Conservation (phyloP, 2,329 filamentous ascomycete genomes). For the Harringtonia aguacate region DNA sequence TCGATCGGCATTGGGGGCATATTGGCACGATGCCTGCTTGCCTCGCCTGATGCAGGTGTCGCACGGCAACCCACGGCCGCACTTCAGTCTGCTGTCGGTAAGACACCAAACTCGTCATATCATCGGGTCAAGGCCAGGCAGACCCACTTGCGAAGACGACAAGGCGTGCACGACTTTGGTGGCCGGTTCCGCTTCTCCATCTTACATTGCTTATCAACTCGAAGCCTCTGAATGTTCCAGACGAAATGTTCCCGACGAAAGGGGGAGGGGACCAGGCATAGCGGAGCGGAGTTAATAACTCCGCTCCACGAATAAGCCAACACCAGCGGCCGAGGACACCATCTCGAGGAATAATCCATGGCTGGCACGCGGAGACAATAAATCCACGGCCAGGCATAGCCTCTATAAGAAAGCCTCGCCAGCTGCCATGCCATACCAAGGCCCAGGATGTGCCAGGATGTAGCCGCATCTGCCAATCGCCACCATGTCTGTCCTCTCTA, state of each 20-base stretch:
- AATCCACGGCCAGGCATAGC: neutral
- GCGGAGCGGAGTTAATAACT: constrained; percentile 6
- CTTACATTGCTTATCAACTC: constrained; percentile 8
- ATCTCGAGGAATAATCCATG: too few species aligned
- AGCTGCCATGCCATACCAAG: too few species aligned
- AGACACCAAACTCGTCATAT: too few species aligned
- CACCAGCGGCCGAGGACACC: too few species aligned
- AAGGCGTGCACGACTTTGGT: constrained; percentile 23
- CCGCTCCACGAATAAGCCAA: neutral
- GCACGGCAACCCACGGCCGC: constrained; percentile 20
- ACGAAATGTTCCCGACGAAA: too few species aligned
- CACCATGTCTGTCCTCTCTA: too few species aligned
- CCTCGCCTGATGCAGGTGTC: constrained; percentile 17
- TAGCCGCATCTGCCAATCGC: too few species aligned
- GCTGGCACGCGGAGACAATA: neutral
- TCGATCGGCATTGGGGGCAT: constrained; percentile 18
- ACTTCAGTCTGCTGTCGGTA: constrained; percentile 18
- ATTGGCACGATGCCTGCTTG: constrained; percentile 16
- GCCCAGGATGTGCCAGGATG: too few species aligned
- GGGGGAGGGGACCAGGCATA: neutral
- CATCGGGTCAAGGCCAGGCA: too few species aligned
- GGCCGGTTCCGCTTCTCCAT: constrained; percentile 22
- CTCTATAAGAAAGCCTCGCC: neutral
- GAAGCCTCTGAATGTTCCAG: too few species aligned
- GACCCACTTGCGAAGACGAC: constrained; percentile 20